phyloP scores from a whole-genome alignment of 2,329 filamentous ascomycete species.

The Aspergillus luchuensis region DNA sequence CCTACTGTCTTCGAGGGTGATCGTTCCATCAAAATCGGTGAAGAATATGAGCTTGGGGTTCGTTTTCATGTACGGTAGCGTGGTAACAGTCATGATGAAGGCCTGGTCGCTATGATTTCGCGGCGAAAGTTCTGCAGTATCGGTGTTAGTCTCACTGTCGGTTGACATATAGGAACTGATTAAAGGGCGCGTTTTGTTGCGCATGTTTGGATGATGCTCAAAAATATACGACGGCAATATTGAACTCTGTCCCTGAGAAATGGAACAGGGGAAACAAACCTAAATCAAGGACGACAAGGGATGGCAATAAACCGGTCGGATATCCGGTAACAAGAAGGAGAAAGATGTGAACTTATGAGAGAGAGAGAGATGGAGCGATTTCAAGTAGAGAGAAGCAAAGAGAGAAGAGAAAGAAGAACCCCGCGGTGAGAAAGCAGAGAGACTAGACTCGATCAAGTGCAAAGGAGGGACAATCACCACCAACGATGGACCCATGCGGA shows the following conservation, averaged over 20 bases:
- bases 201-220: background rate
- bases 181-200: background rate
- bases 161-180: too few relatives aligned
- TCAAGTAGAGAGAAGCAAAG: background rate
- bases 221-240: background rate
- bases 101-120: background rate
- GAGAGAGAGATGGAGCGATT: background rate
- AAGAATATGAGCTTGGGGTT: slow-evolving; percentile 95
- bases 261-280: background rate
- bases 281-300: background rate
- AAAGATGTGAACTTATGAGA: background rate
- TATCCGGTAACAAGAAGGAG: background rate
- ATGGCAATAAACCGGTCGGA: too few relatives aligned
- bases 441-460: slow-evolving; percentile 11
- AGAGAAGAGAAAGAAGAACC: background rate
- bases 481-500: slow-evolving; percentile 14
- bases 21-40: slow-evolving; percentile 97
- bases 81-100: slow-evolving; percentile 33
- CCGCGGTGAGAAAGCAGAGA: background rate
- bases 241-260: background rate
- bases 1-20: slow-evolving; percentile 72
- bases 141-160: background rate
- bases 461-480: background rate
- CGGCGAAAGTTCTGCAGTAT: too few relatives aligned
- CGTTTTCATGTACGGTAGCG: slow-evolving; percentile 46